phyloP scores from a whole-genome alignment of 768 basidiomycete species.

The Phlebiopsis gigantea region DNA sequence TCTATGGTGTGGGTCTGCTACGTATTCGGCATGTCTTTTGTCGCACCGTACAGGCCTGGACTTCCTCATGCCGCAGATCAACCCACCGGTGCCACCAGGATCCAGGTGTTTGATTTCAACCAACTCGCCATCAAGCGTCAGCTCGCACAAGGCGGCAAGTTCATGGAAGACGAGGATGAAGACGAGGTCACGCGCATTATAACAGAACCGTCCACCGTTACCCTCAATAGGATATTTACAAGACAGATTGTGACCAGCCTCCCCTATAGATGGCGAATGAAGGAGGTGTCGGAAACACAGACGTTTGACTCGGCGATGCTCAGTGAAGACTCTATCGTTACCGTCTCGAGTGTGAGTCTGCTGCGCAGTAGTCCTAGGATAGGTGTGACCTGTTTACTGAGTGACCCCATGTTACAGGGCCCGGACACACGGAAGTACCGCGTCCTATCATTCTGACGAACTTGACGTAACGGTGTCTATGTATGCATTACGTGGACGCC shows the following conservation, averaged over 20 bases:
- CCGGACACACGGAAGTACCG: slow-evolving; percentile 18
- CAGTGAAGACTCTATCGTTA: slow-evolving; percentile 50
- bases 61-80: neutral
- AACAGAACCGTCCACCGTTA: slow-evolving; percentile 18
- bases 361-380: neutral
- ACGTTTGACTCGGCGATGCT: slow-evolving; percentile 38
- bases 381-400: neutral
- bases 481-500: neutral
- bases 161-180: slow-evolving; percentile 12
- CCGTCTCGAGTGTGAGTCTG: slow-evolving; percentile 33
- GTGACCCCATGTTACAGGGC: neutral
- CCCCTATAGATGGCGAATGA: slow-evolving; percentile 37
- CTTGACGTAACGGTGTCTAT: neutral
- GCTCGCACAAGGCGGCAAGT: slow-evolving; percentile 1
- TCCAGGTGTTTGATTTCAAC: slow-evolving; percentile 51
- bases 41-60: slow-evolving; percentile 19
- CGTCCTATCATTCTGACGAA: slow-evolving; percentile 20
- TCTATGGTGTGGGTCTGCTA: slow-evolving; percentile 54
- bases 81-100: slow-evolving; percentile 13
- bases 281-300: slow-evolving; percentile 3
- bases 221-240: slow-evolving; percentile 32
- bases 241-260: slow-evolving; percentile 38
- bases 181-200: slow-evolving; percentile 11
- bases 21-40: slow-evolving; percentile 45
- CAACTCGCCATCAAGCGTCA: slow-evolving; percentile 32